Evolutionary conservation across 1,139 yeast genomes (phyloP).

Genomic region (Nadsonia commutata): DNA sequence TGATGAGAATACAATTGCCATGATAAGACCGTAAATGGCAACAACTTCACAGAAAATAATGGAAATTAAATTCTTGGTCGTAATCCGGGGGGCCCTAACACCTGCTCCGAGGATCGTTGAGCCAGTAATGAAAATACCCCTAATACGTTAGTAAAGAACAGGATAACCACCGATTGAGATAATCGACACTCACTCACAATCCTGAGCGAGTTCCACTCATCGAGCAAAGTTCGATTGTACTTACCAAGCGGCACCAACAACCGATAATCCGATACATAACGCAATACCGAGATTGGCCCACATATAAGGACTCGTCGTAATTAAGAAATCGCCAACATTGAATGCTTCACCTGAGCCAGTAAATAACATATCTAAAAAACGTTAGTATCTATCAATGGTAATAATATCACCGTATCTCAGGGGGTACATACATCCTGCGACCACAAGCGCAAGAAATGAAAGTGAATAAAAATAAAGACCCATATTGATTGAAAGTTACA

Average conservation of each 20-base stretch:
- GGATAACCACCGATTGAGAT: no score
- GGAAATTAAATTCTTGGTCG: conserved; percentile 90
- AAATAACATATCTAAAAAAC: conserved; percentile 51
- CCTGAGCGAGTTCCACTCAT: no score
- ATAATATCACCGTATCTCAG: no score
- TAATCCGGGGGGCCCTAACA: conserved; percentile 91
- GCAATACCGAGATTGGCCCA: conserved; percentile 94
- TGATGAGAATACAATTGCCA: conserved; percentile 94
- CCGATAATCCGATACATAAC: conserved; percentile 86
- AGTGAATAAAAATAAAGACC: not conserved
- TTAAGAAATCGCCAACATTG: conserved; percentile 77
- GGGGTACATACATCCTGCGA: conserved; percentile 4
- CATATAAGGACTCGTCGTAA: conserved; percentile 83
- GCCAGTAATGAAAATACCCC: conserved; percentile 92
- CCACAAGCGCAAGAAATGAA: conserved; percentile 3
- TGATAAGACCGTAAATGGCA: conserved; percentile 93
- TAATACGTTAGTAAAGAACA: no score
- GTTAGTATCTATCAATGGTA: no score
- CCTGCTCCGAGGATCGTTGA: conserved; percentile 95
- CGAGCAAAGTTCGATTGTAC: no score
- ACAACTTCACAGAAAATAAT: conserved; percentile 99
- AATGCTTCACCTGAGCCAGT: conserved; percentile 85
- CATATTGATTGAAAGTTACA: not conserved
- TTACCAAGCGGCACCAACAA: conserved; percentile 94
- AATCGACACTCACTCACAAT: no score